These are phyloP conservation scores for Fusarium burgessii DNA, from an alignment of 2,329 filamentous ascomycete genomes.

Conservation along the genomic window DNA sequence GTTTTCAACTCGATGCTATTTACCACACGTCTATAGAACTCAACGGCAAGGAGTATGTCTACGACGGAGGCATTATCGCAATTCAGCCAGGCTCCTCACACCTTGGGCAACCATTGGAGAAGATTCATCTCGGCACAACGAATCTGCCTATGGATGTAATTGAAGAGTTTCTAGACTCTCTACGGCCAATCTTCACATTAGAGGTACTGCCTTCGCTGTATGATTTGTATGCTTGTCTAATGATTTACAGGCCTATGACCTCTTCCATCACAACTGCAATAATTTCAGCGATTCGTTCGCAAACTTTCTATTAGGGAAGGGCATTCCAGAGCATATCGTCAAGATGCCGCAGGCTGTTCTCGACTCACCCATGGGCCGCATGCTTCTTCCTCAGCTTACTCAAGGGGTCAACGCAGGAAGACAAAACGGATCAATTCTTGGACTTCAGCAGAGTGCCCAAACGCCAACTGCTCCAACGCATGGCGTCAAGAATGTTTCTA, in stretches of 20 bases:
- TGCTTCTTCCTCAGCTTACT: slow-evolving; percentile 79
- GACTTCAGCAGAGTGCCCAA: slow-evolving; percentile 58
- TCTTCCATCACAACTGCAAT: slow-evolving; percentile 95
- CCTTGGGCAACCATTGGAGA: slow-evolving; percentile 85
- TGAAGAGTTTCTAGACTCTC: slow-evolving; percentile 86
- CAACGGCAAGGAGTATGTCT: slow-evolving; percentile 87
- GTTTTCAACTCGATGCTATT: slow-evolving; percentile 83
- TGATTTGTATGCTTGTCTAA: neutral
- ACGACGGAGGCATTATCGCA: slow-evolving; percentile 86
- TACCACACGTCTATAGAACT: slow-evolving; percentile 95
- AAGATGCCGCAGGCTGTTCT: slow-evolving; percentile 88
- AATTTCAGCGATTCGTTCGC: slow-evolving; percentile 95
- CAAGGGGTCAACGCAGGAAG: slow-evolving; percentile 64
- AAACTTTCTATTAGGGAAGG: slow-evolving; percentile 88
- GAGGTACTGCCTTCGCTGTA: slow-evolving; percentile 63
- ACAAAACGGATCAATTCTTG: slow-evolving; percentile 64
- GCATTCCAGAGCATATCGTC: slow-evolving; percentile 88
- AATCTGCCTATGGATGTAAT: slow-evolving; percentile 84
- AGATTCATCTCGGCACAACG: slow-evolving; percentile 79
- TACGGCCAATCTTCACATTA: slow-evolving; percentile 84
- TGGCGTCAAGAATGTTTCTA: slow-evolving; percentile 71
- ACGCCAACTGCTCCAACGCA: slow-evolving; percentile 41
- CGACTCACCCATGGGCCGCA: slow-evolving; percentile 86
- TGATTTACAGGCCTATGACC: slow-evolving; percentile 77
- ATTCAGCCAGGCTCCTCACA: slow-evolving; percentile 86